A percentile compares a stretch with the other conserved stretches of the same genome.
These are phyloP conservation scores for Ophiosphaerella herpotricha DNA, from an alignment of 2,329 filamentous ascomycete genomes.

Conservation along the genomic window DNA sequence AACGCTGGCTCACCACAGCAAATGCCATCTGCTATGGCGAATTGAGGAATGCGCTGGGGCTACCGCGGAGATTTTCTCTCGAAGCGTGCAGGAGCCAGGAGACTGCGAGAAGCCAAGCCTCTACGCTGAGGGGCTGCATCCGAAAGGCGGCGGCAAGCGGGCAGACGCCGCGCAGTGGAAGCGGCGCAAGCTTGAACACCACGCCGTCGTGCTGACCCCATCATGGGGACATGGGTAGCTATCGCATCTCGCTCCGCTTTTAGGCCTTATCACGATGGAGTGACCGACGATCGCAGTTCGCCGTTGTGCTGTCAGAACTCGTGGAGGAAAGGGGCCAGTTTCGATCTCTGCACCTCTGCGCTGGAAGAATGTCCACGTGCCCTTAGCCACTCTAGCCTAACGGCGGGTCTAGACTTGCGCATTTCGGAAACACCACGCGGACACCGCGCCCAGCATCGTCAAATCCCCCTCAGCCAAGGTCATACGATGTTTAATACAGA, in stretches of 20 bases:
- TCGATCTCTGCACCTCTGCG: not conserved
- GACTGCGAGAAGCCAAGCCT: not conserved
- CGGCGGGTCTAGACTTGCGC: not conserved
- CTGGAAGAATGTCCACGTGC: not conserved
- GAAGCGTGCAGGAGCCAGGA: not conserved
- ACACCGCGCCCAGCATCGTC: not conserved
- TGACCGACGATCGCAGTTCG: constrained; percentile 2
- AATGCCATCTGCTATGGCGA: not conserved
- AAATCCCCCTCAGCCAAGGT: too few species aligned
- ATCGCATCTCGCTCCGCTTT: not conserved
- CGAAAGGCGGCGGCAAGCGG: not conserved
- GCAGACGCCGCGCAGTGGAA: not conserved
- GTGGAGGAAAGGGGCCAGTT: not conserved
- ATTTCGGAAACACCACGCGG: not conserved
- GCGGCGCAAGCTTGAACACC: not conserved
- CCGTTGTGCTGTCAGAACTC: not conserved
- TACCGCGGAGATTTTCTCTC: not conserved
- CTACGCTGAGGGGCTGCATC: not conserved
- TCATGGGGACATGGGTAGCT: too few species aligned
- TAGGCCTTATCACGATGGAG: not conserved
- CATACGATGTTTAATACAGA: too few species aligned
- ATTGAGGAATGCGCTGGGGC: not conserved
- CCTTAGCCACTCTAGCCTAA: not conserved
- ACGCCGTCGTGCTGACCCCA: too few species aligned
- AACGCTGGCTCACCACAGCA: not conserved